Conservation (phyloP, 192 early-diverging fungal species). For the Backusella circina region DNA sequence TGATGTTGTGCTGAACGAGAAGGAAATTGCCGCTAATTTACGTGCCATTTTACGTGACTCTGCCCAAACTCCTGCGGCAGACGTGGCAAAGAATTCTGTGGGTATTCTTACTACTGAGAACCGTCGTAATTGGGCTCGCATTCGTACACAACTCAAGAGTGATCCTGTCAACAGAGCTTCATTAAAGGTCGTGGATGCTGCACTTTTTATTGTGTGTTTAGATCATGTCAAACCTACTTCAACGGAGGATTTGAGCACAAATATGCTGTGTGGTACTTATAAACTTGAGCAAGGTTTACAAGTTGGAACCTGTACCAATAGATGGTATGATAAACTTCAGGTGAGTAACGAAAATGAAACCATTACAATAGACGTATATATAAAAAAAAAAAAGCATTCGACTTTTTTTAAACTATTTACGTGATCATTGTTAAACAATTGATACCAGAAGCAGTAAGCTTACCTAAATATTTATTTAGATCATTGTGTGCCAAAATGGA, state of each 20-base stretch:
- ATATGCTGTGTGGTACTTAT: slow-evolving; percentile 50
- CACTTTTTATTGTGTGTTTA: slow-evolving; percentile 72
- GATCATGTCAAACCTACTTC: slow-evolving; percentile 59
- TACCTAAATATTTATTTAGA: slow-evolving; percentile 12
- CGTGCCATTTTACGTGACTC: slow-evolving; percentile 56
- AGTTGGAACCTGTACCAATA: slow-evolving; percentile 58
- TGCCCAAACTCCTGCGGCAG: slow-evolving; percentile 39
- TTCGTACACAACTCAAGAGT: slow-evolving; percentile 53
- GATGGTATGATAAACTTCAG: slow-evolving; percentile 84
- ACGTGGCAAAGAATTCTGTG: slow-evolving; percentile 57
- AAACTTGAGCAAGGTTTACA: slow-evolving; percentile 42
- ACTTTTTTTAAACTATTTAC: neutral
- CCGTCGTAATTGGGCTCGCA: slow-evolving; percentile 70
- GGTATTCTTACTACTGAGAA: slow-evolving; percentile 71
- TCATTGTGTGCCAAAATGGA: slow-evolving; percentile 76
- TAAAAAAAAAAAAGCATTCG: neutral
- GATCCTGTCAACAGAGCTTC: slow-evolving; percentile 51
- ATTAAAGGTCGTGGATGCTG: slow-evolving; percentile 60
- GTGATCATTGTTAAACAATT: neutral
- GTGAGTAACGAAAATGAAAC: slow-evolving; percentile 15
- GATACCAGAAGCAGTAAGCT: neutral
- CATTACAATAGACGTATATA: neutral
- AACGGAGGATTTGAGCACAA: slow-evolving; percentile 37
- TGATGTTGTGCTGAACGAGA: slow-evolving; percentile 48
- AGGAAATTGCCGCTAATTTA: slow-evolving; percentile 69